Percentiles rank a stretch among this genome's conserved stretches.
Evolutionary conservation across 176 grass and related monocot genomes (phyloP).

Genomic region (Pontederia paniculata): DNA sequence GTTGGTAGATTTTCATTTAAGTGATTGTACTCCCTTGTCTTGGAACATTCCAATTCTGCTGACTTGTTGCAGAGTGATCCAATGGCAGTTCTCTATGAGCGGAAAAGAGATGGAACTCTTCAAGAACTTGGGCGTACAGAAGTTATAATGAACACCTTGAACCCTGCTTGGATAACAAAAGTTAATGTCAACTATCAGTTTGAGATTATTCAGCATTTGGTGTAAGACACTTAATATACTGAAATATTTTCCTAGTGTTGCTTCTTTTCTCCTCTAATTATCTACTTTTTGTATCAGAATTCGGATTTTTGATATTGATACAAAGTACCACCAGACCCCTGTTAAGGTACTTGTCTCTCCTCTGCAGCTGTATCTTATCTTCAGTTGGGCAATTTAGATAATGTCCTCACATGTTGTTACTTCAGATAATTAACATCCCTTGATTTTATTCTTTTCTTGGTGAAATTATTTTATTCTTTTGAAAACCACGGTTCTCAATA

Average conservation of each 20-base stretch:
- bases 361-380: slow-evolving; percentile 2
- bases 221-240: slow-evolving; percentile 44
- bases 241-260: background rate
- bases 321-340: slow-evolving; percentile 62
- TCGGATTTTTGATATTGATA: slow-evolving; percentile 79
- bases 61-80: slow-evolving; percentile 69
- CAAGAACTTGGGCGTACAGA: slow-evolving; percentile 94
- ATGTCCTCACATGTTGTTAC: background rate
- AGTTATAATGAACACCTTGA: slow-evolving; percentile 71
- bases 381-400: background rate
- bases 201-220: slow-evolving; percentile 73
- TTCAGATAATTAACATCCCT: background rate
- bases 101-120: slow-evolving; percentile 46
- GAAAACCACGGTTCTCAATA: too few relatives aligned
- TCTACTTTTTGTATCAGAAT: slow-evolving; percentile 36
- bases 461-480: too few relatives aligned
- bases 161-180: slow-evolving; percentile 87
- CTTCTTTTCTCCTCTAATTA: slow-evolving; percentile 13
- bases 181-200: slow-evolving; percentile 80
- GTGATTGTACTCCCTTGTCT: slow-evolving; percentile 1
- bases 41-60: slow-evolving; percentile 2
- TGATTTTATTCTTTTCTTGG: too few relatives aligned
- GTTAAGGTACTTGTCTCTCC: slow-evolving; percentile 54
- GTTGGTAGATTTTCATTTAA: background rate
- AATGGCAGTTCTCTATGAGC: slow-evolving; percentile 62